Base-by-base conservation (phyloP, 768 basidiomycete species). In the Porphyrellus cyaneotinctus region DNA sequence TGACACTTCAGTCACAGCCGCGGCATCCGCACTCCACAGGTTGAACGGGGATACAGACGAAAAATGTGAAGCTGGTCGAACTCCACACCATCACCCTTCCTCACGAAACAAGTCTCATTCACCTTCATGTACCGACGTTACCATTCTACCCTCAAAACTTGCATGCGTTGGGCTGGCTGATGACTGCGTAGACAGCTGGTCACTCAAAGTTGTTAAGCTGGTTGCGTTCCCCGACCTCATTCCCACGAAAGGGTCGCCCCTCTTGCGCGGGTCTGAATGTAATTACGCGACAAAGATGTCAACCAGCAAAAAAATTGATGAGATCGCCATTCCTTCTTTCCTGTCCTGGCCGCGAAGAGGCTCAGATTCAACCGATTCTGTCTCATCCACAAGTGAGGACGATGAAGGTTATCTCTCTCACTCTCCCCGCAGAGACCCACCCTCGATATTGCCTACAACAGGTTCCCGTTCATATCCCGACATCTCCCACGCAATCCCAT, bases 191-290 rank as follows among this genome's bases (percentile, higher is more conserved):
- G 84, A 88, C 52, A 77, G 79, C 44, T 91, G 88, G 88, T 78
- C 79, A 22, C 76, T 85, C 55, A 90, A 91, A 72, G 79, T 91
- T 38, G 74, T 91, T 54, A 88, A 88, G 69, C 76, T 89, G 14
- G 76, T 91, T 35, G 86, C 87, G 7, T 89, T 82, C 65, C 85
- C 87, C 0, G 87, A 88, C 54, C 76, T 89, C 48, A 83, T 87
- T 28, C 74, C 76, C n/a, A 45, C 57, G 1, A 64, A 57, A 39
- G 47, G 48, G n/a, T 36, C 63, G 1, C 51, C 43, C 32, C 48
- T 47, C 43, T 52, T 49, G 30, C 53, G 33, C 18, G 10, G 45
- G 17, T 36, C 58, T 43, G 39, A 37, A 30, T 53, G 24, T 38
- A 37, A 42, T 41, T 33, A 31, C 31, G 38, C 52, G 43, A 28